Base-by-base conservation (phyloP, 768 basidiomycete species). In the Candolleomyces efflorescens region DNA sequence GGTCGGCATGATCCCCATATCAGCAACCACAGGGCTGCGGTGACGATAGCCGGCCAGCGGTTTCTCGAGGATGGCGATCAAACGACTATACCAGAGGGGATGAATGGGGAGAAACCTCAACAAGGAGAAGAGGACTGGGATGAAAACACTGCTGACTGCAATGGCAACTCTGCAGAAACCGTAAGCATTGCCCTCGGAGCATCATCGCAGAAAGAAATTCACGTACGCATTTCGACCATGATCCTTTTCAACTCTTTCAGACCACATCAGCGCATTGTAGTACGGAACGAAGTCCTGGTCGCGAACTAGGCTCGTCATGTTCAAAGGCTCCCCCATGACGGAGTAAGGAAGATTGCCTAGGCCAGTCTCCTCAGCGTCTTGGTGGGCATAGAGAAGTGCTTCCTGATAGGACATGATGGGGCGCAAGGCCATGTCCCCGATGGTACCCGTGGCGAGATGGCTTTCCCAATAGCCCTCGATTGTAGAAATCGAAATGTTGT, bases 381-480 rank as follows among this genome's bases (percentile, higher is more conserved):
- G 17, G 15, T 49, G 45, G 10, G 59, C 59, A 20, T 49, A 32
- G 18, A 22, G 17, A 22, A 59, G 48, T 7, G 59, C 59, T 26
- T 51, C 54, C 15, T 55, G 47, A 18, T 59, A 59, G n/a, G 54
- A 50, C 59, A 59, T 55, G 2, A 32, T 22, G 26, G 59, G 59
- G 13, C 22, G 5, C 23, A 59, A 9, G 9, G 23, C 32, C 57
- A 45, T 50, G 49, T 59, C 53, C 6, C 54, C 59, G 13, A 55
- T 23, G 24, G 20, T 39, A 12, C 53, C 58, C 15, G 58, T 58
- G 38, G 36, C 58, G n/a, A 59, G n/a, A 48, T 59, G 58, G 15
- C 59, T 37, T 27, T 59, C 53, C 59, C 59, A 59, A 39, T 55
- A 59, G 24, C 55, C 48, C 45, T 59, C 59, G 41, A 59, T 51